phyloP scores from a whole-genome alignment of 441 rosid genomes.

The Erysimum pusillum region DNA sequence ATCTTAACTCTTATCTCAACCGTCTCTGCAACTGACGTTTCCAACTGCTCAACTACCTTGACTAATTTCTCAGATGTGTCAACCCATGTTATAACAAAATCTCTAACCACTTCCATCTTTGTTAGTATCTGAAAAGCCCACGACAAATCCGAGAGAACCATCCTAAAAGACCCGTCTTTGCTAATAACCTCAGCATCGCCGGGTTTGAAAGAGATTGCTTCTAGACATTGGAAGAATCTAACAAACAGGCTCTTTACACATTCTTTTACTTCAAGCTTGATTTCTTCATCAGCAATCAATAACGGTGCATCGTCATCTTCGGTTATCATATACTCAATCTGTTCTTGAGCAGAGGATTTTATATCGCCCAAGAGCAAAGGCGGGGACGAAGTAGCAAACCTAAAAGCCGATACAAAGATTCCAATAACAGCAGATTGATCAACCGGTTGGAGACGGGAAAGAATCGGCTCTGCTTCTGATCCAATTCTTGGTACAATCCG shows the following conservation, averaged over 20 bases:
- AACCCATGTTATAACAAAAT: conserved; percentile 76
- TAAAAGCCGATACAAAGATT: conserved; percentile 73
- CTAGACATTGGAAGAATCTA: conserved; percentile 64
- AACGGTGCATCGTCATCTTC: conserved; percentile 94
- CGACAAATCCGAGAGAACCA: conserved; percentile 67
- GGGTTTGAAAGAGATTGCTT: conserved; percentile 51
- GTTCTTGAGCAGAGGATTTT: conserved; percentile 84
- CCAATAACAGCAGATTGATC: conserved; percentile 58
- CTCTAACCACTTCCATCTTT: conserved; percentile 80
- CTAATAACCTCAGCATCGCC: conserved; percentile 47
- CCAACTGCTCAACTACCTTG: conserved; percentile 52
- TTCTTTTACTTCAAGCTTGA: conserved; percentile 72
- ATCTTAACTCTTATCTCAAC: conserved; percentile 63
- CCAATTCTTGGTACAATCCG: conserved; percentile 75
- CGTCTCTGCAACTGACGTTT: conserved; percentile 47
- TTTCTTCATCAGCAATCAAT: conserved; percentile 61
- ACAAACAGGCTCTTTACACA: conserved; percentile 60
- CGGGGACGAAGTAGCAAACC: conserved; percentile 80
- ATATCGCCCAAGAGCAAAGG: conserved; percentile 60
- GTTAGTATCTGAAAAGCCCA: conserved; percentile 85
- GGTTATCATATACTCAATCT: conserved; percentile 88
- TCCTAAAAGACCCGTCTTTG: conserved; percentile 52
- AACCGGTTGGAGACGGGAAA: conserved; percentile 89
- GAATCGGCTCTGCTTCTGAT: conserved; percentile 68
- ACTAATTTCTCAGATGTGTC: conserved; percentile 79